Percentiles rank a stretch among this genome's conserved stretches.
phyloP scores from a whole-genome alignment of 371 early-diverging fungal species.

The Actinomortierella wolfii region DNA sequence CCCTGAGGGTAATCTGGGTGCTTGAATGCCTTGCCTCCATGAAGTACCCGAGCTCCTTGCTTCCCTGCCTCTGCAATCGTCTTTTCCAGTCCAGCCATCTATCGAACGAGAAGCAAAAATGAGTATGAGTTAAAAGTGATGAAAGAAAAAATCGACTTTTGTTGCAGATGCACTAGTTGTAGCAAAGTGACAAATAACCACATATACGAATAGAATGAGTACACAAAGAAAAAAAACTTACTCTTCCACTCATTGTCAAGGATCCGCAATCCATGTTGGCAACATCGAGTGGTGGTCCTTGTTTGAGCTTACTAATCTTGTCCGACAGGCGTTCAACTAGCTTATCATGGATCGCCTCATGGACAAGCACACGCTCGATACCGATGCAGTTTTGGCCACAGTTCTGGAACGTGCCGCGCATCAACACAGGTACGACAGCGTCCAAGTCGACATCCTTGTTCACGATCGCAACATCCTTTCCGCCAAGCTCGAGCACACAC shows the following conservation, averaged over 20 bases:
- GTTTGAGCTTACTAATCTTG: conserved; percentile 63
- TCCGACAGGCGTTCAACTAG: conserved; percentile 64
- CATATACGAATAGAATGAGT: too few relatives aligned
- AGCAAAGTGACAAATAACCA: too few relatives aligned
- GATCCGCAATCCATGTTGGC: conserved; percentile 82
- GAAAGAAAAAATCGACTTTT: background rate
- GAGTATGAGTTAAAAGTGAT: background rate
- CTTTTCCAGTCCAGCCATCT: too few relatives aligned
- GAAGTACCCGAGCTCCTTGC: conserved; percentile 56
- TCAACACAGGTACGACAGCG: conserved; percentile 70
- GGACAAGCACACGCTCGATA: conserved; percentile 75
- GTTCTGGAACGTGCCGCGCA: conserved; percentile 86
- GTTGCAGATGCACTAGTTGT: too few relatives aligned
- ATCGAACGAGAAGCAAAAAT: background rate
- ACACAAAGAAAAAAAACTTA: conserved; percentile 11
- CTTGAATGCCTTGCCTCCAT: conserved; percentile 68
- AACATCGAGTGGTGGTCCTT: conserved; percentile 74
- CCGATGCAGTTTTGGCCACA: conserved; percentile 90
- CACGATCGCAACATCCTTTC: conserved; percentile 85
- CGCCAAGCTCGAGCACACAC: conserved; percentile 89
- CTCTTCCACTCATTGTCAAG: conserved; percentile 69
- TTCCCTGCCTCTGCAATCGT: too few relatives aligned
- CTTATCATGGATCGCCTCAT: conserved; percentile 68
- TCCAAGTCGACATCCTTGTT: conserved; percentile 74
- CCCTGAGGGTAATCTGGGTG: conserved; percentile 75